Evolutionary conservation across 2,329 filamentous ascomycete genomes (phyloP), one percentile per base, ranked within the genome.

Genomic region (Conoideocrella luteorostrata): DNA sequence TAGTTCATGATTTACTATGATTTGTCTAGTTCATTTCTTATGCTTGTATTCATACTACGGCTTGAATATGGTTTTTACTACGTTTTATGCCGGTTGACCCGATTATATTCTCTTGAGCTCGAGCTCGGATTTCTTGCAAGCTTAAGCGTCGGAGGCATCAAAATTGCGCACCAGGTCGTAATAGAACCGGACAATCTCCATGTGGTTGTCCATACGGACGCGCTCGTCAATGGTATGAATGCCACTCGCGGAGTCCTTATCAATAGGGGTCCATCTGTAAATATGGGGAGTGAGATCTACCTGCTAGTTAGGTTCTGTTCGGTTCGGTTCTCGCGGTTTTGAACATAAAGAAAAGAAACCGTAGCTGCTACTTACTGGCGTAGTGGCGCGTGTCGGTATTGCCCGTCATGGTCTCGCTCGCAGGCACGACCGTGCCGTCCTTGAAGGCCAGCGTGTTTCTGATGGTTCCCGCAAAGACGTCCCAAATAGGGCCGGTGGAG

Each of bases 381-480:
- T 68, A 69, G 45, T 68, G 67, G n/a, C 62, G 53, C 0, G 66
- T 68, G 26, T 69, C 66, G 0, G 67, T 70, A 48, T 70, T 70
- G 5, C 65, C 67, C 4, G 59, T 66, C 67, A 70, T 69, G 44
- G 64, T 62, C 43, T 62, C 57, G 0, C 70, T 70, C 0, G 75
- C 74, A 0, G 77, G 70, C 0, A 82, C 71, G 3, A 81, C 64
- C 2, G 75, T 60, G 2, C 71, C 65, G 3, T 69, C 62, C 1
- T 72, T 68, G 32, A 72, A 73, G 2, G 75, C 56, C 43, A 62
- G 59, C 1, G 52, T 24, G 60, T 74, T 45, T 65, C 68, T 43
- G 59, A 65, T 71, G 0, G 74, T 78, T 3, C 74, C 75, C 0
- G 75, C 70, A 17, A 80, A 65, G 3, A 75, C 53, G 4, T 66